These are phyloP conservation scores for Xylaria arbuscula DNA, from an alignment of 2,329 filamentous ascomycete species.

Conservation along the genomic window DNA sequence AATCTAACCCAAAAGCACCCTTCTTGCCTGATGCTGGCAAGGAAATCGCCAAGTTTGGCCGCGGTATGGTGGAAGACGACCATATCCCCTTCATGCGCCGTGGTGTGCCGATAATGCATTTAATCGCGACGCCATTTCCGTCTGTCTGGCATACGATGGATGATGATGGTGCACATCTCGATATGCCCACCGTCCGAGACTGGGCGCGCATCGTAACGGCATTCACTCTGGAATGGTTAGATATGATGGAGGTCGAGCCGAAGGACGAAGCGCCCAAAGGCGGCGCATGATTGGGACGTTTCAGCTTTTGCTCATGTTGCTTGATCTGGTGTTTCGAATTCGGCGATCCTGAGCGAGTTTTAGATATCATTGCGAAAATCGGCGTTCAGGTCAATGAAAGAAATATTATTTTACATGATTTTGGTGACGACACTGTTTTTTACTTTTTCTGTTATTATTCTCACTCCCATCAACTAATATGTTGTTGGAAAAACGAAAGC, in stretches of 20 bases:
- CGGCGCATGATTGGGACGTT: slow-evolving; percentile 8
- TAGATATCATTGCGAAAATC: slow-evolving; percentile 8
- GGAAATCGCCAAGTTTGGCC: slow-evolving; percentile 50
- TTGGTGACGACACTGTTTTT: not conserved
- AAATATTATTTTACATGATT: not conserved
- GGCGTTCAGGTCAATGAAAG: slow-evolving; percentile 9
- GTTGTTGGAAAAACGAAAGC: not conserved
- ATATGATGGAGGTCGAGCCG: slow-evolving; percentile 63
- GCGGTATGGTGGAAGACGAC: slow-evolving; percentile 71
- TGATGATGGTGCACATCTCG: slow-evolving; percentile 79
- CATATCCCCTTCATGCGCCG: slow-evolving; percentile 80
- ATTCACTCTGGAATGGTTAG: slow-evolving; percentile 84
- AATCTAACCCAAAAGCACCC: slow-evolving; percentile 49
- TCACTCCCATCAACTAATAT: too few species aligned
- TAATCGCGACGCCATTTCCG: slow-evolving; percentile 80
- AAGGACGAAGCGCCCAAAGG: slow-evolving; percentile 31
- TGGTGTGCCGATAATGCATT: slow-evolving; percentile 79
- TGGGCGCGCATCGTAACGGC: slow-evolving; percentile 79
- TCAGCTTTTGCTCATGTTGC: slow-evolving; percentile 15
- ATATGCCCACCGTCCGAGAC: slow-evolving; percentile 77
- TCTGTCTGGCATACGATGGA: slow-evolving; percentile 76
- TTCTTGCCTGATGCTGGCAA: slow-evolving; percentile 70
- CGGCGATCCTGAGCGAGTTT: not conserved
- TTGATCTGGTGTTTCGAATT: slow-evolving; percentile 17
- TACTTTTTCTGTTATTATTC: not conserved